Conservation (phyloP, 306 rosid genomes). For the Pyrus bretschneideri region DNA sequence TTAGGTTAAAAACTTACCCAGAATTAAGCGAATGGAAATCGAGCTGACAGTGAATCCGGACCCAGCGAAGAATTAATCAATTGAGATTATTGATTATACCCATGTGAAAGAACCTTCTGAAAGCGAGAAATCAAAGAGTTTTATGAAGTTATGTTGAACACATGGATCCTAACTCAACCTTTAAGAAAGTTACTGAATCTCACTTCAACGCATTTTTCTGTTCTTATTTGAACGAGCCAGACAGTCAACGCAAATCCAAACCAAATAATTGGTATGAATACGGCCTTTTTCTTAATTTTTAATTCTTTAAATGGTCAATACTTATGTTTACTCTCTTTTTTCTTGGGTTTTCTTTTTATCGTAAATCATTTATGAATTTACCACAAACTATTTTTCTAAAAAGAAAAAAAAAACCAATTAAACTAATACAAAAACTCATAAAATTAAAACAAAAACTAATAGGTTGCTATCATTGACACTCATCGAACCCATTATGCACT, state of each 20-base stretch:
- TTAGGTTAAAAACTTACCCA: constrained; percentile 1
- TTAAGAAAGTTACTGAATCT: constrained; percentile 10
- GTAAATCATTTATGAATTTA: no score
- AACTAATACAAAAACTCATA: no score
- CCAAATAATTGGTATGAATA: not conserved
- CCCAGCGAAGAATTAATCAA: not conserved
- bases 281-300: not conserved
- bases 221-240: constrained; percentile 21
- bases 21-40: not conserved
- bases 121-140: constrained; percentile 11
- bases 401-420: no score
- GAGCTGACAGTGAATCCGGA: not conserved
- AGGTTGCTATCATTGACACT: no score
- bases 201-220: constrained; percentile 1
- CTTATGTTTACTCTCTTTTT: no score
- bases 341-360: no score
- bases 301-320: no score
- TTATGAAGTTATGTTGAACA: not conserved
- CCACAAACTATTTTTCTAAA: no score
- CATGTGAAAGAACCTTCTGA: constrained; percentile 7
- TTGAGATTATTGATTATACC: not conserved
- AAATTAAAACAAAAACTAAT: no score
- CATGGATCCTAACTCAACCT: constrained; percentile 13
- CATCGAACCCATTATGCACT: no score
- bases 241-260: constrained; percentile 18